phyloP scores from a whole-genome alignment of 495 filamentous ascomycete species.

The Penicillium dipodomyicola region DNA sequence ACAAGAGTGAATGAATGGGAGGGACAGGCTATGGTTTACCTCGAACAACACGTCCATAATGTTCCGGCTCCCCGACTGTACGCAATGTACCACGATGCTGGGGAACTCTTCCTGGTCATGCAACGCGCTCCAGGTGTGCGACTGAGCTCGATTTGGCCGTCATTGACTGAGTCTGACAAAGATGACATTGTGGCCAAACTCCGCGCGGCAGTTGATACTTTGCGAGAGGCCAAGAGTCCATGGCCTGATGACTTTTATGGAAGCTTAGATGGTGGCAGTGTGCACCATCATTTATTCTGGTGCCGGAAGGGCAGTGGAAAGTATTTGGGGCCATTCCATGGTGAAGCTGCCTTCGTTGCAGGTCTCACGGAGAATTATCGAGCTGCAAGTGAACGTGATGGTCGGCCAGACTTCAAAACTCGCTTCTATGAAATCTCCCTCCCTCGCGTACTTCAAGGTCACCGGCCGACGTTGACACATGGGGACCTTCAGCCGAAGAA shows the following conservation, averaged over 20 bases:
- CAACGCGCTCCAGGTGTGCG: slow-evolving; percentile 25
- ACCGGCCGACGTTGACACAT: slow-evolving; percentile 31
- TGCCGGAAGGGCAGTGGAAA: slow-evolving; percentile 20
- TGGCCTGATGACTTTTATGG: slow-evolving; percentile 25
- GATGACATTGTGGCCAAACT: slow-evolving; percentile 26
- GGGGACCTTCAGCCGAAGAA: slow-evolving; percentile 33
- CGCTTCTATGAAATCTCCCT: slow-evolving; percentile 27
- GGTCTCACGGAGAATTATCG: slow-evolving; percentile 26
- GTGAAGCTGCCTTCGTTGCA: slow-evolving; percentile 26
- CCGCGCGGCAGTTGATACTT: slow-evolving; percentile 19
- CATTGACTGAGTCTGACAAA: slow-evolving; percentile 25
- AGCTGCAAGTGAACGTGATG: slow-evolving; percentile 21
- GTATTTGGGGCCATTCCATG: slow-evolving; percentile 24
- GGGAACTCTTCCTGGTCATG: slow-evolving; percentile 27
- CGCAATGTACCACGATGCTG: slow-evolving; percentile 27
- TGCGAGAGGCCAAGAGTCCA: slow-evolving; percentile 24
- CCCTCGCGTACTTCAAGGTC: slow-evolving; percentile 22
- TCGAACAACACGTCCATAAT: slow-evolving; percentile 26
- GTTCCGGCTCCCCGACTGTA: slow-evolving; percentile 30
- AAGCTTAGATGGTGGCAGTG: slow-evolving; percentile 22
- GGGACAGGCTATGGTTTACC: slow-evolving; percentile 29
- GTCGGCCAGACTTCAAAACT: slow-evolving; percentile 25
- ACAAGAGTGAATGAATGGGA: slow-evolving; percentile 16
- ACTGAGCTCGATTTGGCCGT: slow-evolving; percentile 26
- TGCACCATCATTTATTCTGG: slow-evolving; percentile 27